A percentile compares a stretch with the other conserved stretches of the same genome.
Conservation (phyloP, 1,284 basidiomycete species). For the Anthracocystis setariae region DNA sequence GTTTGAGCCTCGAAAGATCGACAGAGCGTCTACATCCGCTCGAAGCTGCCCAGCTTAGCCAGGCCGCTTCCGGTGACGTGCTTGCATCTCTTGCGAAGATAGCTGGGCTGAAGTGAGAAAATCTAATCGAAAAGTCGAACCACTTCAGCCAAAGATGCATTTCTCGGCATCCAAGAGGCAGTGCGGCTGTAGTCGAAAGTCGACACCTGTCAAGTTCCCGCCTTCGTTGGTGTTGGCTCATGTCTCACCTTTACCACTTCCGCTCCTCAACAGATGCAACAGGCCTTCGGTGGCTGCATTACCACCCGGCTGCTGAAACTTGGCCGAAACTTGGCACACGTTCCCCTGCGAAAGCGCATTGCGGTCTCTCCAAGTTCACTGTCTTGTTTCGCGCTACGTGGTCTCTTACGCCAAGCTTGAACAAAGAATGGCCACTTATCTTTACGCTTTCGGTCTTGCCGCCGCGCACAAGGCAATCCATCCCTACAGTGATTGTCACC, state of each 20-base stretch:
- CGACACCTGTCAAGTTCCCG: slow-evolving; percentile 19
- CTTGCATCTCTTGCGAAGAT: neutral
- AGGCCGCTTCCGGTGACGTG: slow-evolving; percentile 3
- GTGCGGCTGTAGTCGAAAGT: slow-evolving; percentile 2
- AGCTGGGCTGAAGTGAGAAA: neutral
- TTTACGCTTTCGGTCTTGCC: neutral
- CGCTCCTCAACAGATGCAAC: slow-evolving; percentile 11
- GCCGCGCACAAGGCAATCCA: too few relatives aligned
- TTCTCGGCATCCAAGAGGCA: too few relatives aligned
- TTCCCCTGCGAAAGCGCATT: too few relatives aligned
- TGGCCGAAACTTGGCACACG: too few relatives aligned
- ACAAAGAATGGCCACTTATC: neutral
- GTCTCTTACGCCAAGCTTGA: neutral
- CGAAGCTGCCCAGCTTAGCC: neutral
- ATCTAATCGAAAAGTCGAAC: neutral
- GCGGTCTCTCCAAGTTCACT: too few relatives aligned
- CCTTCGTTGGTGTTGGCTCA: slow-evolving; percentile 5
- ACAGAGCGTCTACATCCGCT: slow-evolving; percentile 4
- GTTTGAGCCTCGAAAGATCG: slow-evolving; percentile 1
- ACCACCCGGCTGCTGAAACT: neutral
- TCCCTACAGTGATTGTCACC: too few relatives aligned
- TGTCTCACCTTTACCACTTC: slow-evolving; percentile 25
- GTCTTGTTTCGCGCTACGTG: too few relatives aligned
- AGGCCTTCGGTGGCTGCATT: neutral
- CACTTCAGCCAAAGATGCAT: neutral